Evolutionary conservation across 176 grass and related monocot genomes (phyloP).

Genomic region (Musa beccarii): DNA sequence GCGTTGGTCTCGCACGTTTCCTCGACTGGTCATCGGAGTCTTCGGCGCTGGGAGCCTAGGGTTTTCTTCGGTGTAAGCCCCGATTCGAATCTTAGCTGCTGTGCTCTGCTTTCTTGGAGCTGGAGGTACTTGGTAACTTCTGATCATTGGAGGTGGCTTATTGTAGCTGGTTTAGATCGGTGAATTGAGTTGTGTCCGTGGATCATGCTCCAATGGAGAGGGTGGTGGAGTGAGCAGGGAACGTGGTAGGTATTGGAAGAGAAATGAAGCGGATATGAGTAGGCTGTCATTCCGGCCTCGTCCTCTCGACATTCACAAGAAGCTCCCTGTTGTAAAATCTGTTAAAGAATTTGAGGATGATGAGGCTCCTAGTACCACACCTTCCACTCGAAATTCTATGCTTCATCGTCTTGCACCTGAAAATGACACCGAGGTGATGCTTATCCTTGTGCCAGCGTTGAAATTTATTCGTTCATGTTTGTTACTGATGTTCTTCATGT

Average conservation of each 20-base stretch:
- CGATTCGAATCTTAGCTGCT: background rate
- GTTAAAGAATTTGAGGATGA: conserved; percentile 88
- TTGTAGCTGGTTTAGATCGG: conserved; percentile 3
- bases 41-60: background rate
- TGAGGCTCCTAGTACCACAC: conserved; percentile 21
- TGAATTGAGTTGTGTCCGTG: too few species aligned
- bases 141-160: background rate
- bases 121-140: background rate
- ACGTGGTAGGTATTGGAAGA: conserved; percentile 13
- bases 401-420: conserved; percentile 26
- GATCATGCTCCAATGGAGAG: background rate
- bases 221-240: background rate
- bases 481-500: background rate
- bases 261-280: conserved; percentile 83
- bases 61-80: background rate
- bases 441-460: background rate
- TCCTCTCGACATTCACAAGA: conserved; percentile 98
- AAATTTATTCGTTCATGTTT: background rate
- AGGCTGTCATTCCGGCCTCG: conserved; percentile 88
- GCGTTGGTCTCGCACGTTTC: background rate
- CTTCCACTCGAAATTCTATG: conserved; percentile 17
- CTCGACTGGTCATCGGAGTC: background rate
- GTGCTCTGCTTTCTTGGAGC: background rate
- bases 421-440: conserved; percentile 22
- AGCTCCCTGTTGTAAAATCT: conserved; percentile 82